Percentiles rank a stretch among this genome's conserved stretches.
Evolutionary conservation across 495 filamentous ascomycete genomes (phyloP).

Genomic region (Pyrenopolyporus hunteri): DNA sequence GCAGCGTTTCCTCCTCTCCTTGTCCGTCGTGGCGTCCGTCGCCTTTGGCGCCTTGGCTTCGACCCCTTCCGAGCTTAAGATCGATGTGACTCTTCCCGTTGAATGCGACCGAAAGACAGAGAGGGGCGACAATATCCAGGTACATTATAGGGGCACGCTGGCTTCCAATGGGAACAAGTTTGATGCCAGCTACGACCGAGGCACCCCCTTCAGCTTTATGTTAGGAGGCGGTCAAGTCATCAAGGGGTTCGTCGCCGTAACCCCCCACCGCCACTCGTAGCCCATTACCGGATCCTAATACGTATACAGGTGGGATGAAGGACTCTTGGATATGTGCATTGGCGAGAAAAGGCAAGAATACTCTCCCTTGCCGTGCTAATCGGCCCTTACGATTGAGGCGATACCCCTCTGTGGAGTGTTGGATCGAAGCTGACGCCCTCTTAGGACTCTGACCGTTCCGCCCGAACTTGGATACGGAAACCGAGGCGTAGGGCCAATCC

Average conservation of each 20-base stretch:
- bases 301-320: slow-evolving; percentile 77
- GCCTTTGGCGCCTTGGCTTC: slow-evolving; percentile 58
- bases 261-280: not conserved
- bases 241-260: slow-evolving; percentile 65
- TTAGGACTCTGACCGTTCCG: slow-evolving; percentile 83
- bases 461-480: slow-evolving; percentile 84
- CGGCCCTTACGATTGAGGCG: too few species aligned
- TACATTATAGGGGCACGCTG: slow-evolving; percentile 89
- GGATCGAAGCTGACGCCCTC: slow-evolving; percentile 14
- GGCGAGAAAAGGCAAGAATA: slow-evolving; percentile 76
- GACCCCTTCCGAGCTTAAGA: slow-evolving; percentile 61
- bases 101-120: slow-evolving; percentile 72
- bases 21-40: slow-evolving; percentile 60
- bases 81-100: slow-evolving; percentile 75
- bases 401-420: not conserved
- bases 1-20: slow-evolving; percentile 62
- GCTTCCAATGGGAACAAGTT: slow-evolving; percentile 61
- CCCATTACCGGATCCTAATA: slow-evolving; percentile 25
- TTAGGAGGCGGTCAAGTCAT: slow-evolving; percentile 85
- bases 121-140: slow-evolving; percentile 76
- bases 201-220: slow-evolving; percentile 74
- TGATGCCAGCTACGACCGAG: slow-evolving; percentile 75
- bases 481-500: slow-evolving; percentile 76
- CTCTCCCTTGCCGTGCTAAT: too few species aligned
- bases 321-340: slow-evolving; percentile 92